Evolutionary conservation across 1,284 basidiomycete species (phyloP).

Genomic region (Leccinum subfulvum): DNA sequence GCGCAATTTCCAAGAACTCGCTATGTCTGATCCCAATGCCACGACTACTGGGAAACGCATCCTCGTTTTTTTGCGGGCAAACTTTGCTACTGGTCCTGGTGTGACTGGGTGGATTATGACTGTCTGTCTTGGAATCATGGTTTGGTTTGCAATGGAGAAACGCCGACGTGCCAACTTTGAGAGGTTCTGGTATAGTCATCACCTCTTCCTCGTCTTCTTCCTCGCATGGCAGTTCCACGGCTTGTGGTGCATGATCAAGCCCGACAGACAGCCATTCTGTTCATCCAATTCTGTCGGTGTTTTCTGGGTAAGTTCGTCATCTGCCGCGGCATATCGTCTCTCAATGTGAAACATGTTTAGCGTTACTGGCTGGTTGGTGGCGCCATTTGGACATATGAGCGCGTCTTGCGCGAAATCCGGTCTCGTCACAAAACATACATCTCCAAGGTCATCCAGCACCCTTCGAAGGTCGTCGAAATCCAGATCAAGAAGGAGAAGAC

Average conservation of each 20-base stretch:
- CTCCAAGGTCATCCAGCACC: constrained; percentile 91
- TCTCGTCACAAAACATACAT: constrained; percentile 86
- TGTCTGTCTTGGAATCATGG: constrained; percentile 67
- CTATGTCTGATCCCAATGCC: constrained; percentile 52
- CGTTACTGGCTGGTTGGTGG: constrained; percentile 89
- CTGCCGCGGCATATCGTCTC: neutral
- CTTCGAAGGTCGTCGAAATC: constrained; percentile 85
- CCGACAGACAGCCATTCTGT: constrained; percentile 84
- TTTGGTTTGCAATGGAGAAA: constrained; percentile 81
- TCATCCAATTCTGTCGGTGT: constrained; percentile 82
- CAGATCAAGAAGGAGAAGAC: constrained; percentile 94
- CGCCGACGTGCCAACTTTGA: constrained; percentile 72
- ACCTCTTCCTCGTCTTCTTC: constrained; percentile 89
- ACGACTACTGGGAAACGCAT: constrained; percentile 54
- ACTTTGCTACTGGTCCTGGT: constrained; percentile 86
- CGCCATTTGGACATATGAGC: constrained; percentile 79
- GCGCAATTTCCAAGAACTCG: constrained; percentile 76
- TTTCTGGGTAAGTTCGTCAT: constrained; percentile 72
- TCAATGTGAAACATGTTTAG: constrained; percentile 38
- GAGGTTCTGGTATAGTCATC: constrained; percentile 87
- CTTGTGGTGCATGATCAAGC: constrained; percentile 92
- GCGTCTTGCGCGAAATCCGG: constrained; percentile 83
- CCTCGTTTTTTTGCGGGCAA: constrained; percentile 67
- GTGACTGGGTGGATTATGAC: constrained; percentile 93
- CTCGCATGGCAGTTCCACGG: constrained; percentile 89